Percentiles rank a stretch among this genome's conserved stretches.
Conservation (phyloP, 164 flowering plant genomes). For the Stephania cephalantha region DNA sequence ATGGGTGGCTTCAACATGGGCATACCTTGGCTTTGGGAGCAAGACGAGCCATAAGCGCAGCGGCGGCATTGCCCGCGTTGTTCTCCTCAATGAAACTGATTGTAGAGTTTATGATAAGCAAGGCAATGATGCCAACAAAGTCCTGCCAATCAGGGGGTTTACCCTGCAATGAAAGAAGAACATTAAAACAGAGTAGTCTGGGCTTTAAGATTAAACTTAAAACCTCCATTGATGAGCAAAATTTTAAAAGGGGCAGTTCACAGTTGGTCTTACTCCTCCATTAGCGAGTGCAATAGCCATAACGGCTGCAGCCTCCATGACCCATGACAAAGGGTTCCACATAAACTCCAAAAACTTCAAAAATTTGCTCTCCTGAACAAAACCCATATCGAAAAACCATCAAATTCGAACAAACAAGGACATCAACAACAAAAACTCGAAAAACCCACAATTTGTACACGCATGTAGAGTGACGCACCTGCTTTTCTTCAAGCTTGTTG, state of each 20-base stretch:
- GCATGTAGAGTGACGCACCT: slow-evolving; percentile 18
- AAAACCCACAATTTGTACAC: neutral
- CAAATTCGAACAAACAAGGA: neutral
- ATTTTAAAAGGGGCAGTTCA: neutral
- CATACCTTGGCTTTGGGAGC: slow-evolving; percentile 84
- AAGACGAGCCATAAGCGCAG: slow-evolving; percentile 87
- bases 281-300: slow-evolving; percentile 90
- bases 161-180: slow-evolving; percentile 35
- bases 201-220: neutral
- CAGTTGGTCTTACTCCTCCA: slow-evolving; percentile 62
- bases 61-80: slow-evolving; percentile 95
- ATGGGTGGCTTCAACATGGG: too few relatives aligned
- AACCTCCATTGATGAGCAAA: neutral
- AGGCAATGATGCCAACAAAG: slow-evolving; percentile 67
- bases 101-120: slow-evolving; percentile 75
- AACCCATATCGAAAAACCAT: slow-evolving; percentile 5
- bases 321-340: slow-evolving; percentile 97
- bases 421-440: neutral
- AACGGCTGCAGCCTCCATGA: slow-evolving; percentile 89
- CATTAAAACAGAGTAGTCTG: neutral
- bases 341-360: slow-evolving; percentile 82
- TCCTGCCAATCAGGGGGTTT: slow-evolving; percentile 92
- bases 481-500: slow-evolving; percentile 85
- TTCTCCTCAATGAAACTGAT: slow-evolving; percentile 90
- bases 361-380: slow-evolving; percentile 69